These are phyloP conservation scores for Arxiozyma slooffiae DNA, from an alignment of 1,139 yeast genomes.

Conservation along the genomic window DNA sequence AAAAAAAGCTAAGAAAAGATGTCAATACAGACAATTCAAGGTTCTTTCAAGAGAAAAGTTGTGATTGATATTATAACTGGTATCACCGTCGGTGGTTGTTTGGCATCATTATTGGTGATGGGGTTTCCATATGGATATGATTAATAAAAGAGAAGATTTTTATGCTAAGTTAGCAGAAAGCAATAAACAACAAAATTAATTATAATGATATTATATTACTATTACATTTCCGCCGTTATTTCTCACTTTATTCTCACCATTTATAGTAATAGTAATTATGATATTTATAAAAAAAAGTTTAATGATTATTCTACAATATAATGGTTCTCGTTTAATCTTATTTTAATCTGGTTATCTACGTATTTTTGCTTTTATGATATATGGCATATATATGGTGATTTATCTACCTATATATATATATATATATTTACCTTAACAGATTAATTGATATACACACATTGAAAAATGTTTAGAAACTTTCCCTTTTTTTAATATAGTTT, in stretches of 20 bases:
- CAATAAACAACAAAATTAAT: slow-evolving; percentile 41
- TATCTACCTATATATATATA: neutral
- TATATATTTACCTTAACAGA: too few relatives aligned
- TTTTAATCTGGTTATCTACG: neutral
- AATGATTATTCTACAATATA: neutral
- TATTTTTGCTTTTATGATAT: neutral
- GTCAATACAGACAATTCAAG: slow-evolving; percentile 54
- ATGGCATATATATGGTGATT: too few relatives aligned
- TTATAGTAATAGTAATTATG: neutral
- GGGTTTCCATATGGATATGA: slow-evolving; percentile 62
- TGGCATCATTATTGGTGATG: slow-evolving; percentile 64
- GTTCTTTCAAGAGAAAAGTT: slow-evolving; percentile 73
- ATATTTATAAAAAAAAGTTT: too few relatives aligned
- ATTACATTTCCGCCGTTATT: neutral
- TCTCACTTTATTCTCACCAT: neutral
- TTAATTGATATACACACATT: too few relatives aligned
- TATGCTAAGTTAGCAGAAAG: slow-evolving; percentile 66
- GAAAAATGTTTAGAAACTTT: too few relatives aligned
- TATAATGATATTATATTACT: neutral
- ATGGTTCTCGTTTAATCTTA: neutral
- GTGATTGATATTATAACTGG: slow-evolving; percentile 73
- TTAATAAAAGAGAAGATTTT: slow-evolving; percentile 73
- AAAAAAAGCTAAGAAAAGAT: neutral
- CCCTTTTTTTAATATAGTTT: too few relatives aligned
- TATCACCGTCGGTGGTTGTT: slow-evolving; percentile 40